Base-by-base conservation (phyloP, 2,329 filamentous ascomycete species). In the Xylariaceae sp. region DNA sequence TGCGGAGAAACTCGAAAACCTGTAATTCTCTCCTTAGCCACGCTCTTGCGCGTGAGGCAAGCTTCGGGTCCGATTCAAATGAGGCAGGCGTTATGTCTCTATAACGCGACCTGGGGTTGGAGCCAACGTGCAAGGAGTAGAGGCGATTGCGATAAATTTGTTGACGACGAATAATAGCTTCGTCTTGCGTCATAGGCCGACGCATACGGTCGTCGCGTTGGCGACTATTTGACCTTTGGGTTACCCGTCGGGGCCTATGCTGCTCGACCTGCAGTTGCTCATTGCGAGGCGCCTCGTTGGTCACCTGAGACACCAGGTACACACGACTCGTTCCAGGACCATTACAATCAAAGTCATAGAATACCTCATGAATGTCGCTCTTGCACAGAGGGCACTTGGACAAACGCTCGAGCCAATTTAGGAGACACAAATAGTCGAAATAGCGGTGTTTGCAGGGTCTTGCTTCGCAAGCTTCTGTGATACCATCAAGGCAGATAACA, bases 361-460 rank as follows among this genome's bases (percentile, higher is more conserved):
- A 80, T 45, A 95, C 83, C 19, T 80, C 76, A 5, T 67, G 63
- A 34, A 85, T 75, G 39, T 65, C 59, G 4, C 75, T 66, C 57
- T 85, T 85, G 81, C 92, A 97, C 49, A 96, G 76, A 16, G 92
- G 92, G 65, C 92, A 96, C 45, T 76, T 80, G 0, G 85, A 76
- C 9, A 81, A 80, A 59, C 87, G 77, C 61, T 90, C 80, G 5
- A 95, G 75, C 92, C 92, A 96, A 71, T 80, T 91, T 19, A 86
- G 72, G 5, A 96, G 80, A 69, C 92, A 97, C 12, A 89, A 70
- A 66, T 91, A 95, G 74, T 96, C 91, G 68, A 95, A 96, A 61
- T 85, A 83, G 53, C 76, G 73, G 74, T 97, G 92, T 40, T 81
- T 79, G 75, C 92, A 97, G 7, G 92, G 91, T 18, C 80, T 74